Conservation (phyloP, 2,329 filamentous ascomycete genomes). For the Monilinia fructicola region DNA sequence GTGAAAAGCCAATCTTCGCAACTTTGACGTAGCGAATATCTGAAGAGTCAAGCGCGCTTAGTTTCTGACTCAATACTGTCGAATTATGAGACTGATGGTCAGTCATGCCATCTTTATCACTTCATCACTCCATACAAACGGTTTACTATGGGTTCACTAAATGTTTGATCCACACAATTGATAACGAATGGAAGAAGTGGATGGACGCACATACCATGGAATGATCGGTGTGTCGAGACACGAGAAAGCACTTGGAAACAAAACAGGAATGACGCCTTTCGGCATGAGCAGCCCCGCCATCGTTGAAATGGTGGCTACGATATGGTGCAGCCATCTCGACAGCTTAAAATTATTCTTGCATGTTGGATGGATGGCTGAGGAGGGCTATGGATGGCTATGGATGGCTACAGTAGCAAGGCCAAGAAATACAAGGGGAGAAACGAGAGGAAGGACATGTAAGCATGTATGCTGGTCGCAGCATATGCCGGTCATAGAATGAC, state of each 20-base stretch:
- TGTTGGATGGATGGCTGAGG: not conserved
- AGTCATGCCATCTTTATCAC: conserved; percentile 19
- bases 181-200: conserved; percentile 21
- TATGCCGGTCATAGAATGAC: conserved; percentile 14
- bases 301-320: not conserved
- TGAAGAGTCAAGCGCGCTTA: conserved; percentile 23
- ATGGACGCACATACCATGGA: conserved; percentile 10
- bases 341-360: not conserved
- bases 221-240: conserved; percentile 16
- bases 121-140: conserved; percentile 19
- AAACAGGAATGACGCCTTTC: conserved; percentile 23
- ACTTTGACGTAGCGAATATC: conserved; percentile 11
- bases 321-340: not conserved
- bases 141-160: conserved; percentile 9
- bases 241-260: conserved; percentile 7
- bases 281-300: conserved; percentile 22
- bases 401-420: not conserved
- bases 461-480: conserved; percentile 7
- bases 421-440: not conserved
- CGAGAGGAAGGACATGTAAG: not conserved
- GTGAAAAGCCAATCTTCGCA: conserved; percentile 11
- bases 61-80: not conserved
- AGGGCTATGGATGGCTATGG: no score
- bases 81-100: conserved; percentile 10
- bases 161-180: conserved; percentile 11